These are phyloP conservation scores for Penicillium robsamsonii DNA, from an alignment of 495 filamentous ascomycete species.

Conservation along the genomic window DNA sequence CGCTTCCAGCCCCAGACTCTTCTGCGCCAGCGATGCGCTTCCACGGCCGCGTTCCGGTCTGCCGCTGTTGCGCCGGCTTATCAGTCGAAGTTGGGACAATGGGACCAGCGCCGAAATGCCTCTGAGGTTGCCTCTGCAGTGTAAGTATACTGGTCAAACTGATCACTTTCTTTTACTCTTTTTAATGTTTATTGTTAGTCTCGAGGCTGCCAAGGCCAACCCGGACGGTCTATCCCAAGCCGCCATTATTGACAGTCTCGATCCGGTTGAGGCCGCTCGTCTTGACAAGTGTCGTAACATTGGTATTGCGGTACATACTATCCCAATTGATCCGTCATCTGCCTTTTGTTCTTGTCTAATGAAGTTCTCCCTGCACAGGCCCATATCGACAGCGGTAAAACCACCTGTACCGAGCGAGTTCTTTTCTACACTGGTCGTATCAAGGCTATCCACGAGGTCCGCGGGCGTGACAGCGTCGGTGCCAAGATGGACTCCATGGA, in stretches of 20 bases:
- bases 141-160: conserved; percentile 25
- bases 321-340: not conserved
- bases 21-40: conserved; percentile 39
- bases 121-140: conserved; percentile 42
- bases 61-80: conserved; percentile 40
- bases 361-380: conserved; percentile 52
- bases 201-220: conserved; percentile 61
- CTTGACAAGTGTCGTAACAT: conserved; percentile 87
- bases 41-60: conserved; percentile 43
- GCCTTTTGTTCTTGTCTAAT: conserved; percentile 15
- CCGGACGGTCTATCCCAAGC: conserved; percentile 61
- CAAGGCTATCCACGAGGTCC: conserved; percentile 95
- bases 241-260: conserved; percentile 68
- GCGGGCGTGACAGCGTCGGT: conserved; percentile 91
- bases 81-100: conserved; percentile 39
- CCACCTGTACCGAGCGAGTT: conserved; percentile 93
- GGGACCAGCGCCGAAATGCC: conserved; percentile 43
- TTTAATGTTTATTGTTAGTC: conserved; percentile 27
- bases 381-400: conserved; percentile 99
- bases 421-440: conserved; percentile 98
- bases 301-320: conserved; percentile 80
- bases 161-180: not conserved
- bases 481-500: conserved; percentile 99
- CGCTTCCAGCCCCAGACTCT: conserved; percentile 42
- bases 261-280: conserved; percentile 71